Conservation (phyloP, 192 early-diverging fungal species). For the Backusella australiensis region DNA sequence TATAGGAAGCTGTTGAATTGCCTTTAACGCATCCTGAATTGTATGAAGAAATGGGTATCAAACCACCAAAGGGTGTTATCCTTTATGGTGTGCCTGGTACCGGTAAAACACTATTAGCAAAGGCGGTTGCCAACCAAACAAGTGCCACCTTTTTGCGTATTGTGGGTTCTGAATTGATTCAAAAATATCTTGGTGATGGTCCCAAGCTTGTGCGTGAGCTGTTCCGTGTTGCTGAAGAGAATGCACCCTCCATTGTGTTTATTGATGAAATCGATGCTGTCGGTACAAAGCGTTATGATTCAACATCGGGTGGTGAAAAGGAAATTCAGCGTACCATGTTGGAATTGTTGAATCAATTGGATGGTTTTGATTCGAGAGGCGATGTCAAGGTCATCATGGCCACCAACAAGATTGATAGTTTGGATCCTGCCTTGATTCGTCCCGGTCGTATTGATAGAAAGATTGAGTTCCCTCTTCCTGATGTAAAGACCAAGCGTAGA, state of each 20-base stretch:
- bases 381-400: slow-evolving; percentile 99
- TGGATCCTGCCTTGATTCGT: slow-evolving; percentile 96
- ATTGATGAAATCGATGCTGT: slow-evolving; percentile 99
- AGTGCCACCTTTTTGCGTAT: slow-evolving; percentile 97
- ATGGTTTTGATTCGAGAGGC: slow-evolving; percentile 93
- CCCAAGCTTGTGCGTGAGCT: slow-evolving; percentile 97
- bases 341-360: slow-evolving; percentile 96
- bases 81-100: slow-evolving; percentile 94
- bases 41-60: slow-evolving; percentile 99
- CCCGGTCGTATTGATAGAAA: slow-evolving; percentile 97
- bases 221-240: slow-evolving; percentile 95
- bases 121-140: slow-evolving; percentile 98
- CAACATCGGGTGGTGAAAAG: slow-evolving; percentile 90
- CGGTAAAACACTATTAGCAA: slow-evolving; percentile 93
- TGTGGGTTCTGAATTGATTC: slow-evolving; percentile 96
- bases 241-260: slow-evolving; percentile 97
- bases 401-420: slow-evolving; percentile 95
- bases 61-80: slow-evolving; percentile 96
- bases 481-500: slow-evolving; percentile 95
- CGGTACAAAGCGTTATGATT: slow-evolving; percentile 97
- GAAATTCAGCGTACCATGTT: slow-evolving; percentile 98
- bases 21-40: slow-evolving; percentile 96
- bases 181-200: slow-evolving; percentile 99
- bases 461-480: slow-evolving; percentile 98
- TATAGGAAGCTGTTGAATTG: slow-evolving; percentile 91